Evolutionary conservation across 345 rosid species (phyloP), one percentile per base, ranked within the genome.

Genomic region (Draba incana): DNA sequence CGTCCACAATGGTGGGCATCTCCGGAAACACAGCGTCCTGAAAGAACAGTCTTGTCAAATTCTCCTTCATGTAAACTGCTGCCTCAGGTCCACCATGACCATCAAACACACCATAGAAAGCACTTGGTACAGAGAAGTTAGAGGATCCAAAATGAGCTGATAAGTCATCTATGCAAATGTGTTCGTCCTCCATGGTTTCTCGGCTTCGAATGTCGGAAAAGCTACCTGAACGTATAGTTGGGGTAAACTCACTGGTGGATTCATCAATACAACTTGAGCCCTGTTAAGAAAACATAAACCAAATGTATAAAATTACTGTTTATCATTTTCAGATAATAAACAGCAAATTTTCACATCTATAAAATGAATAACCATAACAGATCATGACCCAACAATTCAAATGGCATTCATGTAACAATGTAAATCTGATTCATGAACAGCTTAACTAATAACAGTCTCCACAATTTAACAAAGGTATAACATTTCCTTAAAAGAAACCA

Each of bases 51-150:
- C 90, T 85, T 2, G 92, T 92, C 78, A 90, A 80, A 59, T 90
- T 82, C 76, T 90, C 92, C 33, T 96, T 80, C 44, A 90, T 92
- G 71, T 81, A 93, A 23, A 77, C 71, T 14, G 97, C 82, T 0
- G 97, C 97, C 58, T 78, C 83, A 68, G 88, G 74, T 58, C 98
- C 97, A 46, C 84, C 97, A 53, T 92, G 98, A 9, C 98, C 98
- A 81, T 86, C 93, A 64, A 92, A 92, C 24, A 90, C 97, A 11
- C 96, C 97, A 64, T 84, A 90, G 69, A 92, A 86, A 67, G 93
- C 84, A 72, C 86, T 78, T 15, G 85, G 67, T 35, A 75, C 77
- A 57, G 57, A 64, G 75, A 54, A 71, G 64, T 71, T 69, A 24
- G 35, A 23, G 49, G 77, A 72, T n/a, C 86, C 82, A 69, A 83